Evolutionary conservation across 2,329 filamentous ascomycete genomes (phyloP).

Genomic region (Plenodomus tracheiphilus): DNA sequence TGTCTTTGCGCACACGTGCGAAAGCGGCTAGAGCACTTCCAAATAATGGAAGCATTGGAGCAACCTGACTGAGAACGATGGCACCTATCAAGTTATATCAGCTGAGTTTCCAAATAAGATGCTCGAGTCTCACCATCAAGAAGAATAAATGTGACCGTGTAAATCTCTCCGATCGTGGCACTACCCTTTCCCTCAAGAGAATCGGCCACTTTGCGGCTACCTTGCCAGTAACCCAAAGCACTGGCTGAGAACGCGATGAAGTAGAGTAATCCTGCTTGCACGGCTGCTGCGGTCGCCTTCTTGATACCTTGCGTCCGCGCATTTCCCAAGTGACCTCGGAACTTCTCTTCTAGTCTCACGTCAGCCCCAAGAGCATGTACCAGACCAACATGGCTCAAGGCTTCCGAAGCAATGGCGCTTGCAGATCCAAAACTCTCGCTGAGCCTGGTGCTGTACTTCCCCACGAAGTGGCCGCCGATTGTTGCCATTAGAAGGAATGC

Average conservation of each 20-base stretch:
- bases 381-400: conserved; percentile 62
- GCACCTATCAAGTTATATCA: conserved; percentile 39
- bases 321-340: conserved; percentile 55
- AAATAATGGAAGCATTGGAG: conserved; percentile 56
- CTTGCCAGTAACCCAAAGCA: conserved; percentile 70
- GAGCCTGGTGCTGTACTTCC: conserved; percentile 56
- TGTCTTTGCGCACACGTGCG: conserved; percentile 61
- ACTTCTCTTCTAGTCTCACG: conserved; percentile 62
- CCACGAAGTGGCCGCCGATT: conserved; percentile 58
- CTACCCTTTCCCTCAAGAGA: conserved; percentile 41
- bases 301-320: conserved; percentile 59
- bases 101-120: not conserved
- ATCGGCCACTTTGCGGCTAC: conserved; percentile 58
- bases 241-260: conserved; percentile 71
- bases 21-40: conserved; percentile 58
- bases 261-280: conserved; percentile 65
- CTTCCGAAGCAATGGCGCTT: conserved; percentile 65
- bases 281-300: conserved; percentile 60
- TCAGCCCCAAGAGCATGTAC: conserved; percentile 68
- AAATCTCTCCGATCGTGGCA: conserved; percentile 52
- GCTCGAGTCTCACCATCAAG: conserved; percentile 49
- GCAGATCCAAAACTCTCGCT: conserved; percentile 60
- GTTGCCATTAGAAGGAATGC: conserved; percentile 64
- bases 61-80: conserved; percentile 52
- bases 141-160: conserved; percentile 60